Evolutionary conservation across 345 rosid species (phyloP).

Genomic region (Rhizophora mangle): DNA sequence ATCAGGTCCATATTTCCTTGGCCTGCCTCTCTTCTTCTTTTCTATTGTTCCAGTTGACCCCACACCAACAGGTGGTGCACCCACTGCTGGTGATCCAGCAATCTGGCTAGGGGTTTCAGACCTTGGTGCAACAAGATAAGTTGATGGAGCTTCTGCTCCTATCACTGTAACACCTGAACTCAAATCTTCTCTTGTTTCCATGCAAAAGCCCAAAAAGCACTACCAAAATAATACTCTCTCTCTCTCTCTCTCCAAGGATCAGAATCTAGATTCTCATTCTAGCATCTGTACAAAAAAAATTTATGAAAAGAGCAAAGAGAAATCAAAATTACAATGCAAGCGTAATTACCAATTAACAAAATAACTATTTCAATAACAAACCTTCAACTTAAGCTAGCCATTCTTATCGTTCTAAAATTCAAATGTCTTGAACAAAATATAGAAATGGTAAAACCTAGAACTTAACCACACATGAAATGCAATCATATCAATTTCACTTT

Average conservation of each 20-base stretch:
- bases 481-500: too few relatives aligned
- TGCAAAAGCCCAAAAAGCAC: slow-evolving; percentile 22
- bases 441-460: too few relatives aligned
- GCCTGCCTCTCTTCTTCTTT: slow-evolving; percentile 86
- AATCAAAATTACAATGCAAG: not conserved
- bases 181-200: slow-evolving; percentile 59
- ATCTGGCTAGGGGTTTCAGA: slow-evolving; percentile 49
- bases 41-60: slow-evolving; percentile 41
- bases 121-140: slow-evolving; percentile 65
- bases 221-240: slow-evolving; percentile 5
- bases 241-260: not conserved
- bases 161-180: slow-evolving; percentile 62
- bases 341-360: too few relatives aligned
- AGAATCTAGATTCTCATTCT: slow-evolving; percentile 18
- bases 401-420: too few relatives aligned
- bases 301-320: not conserved
- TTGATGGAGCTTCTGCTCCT: slow-evolving; percentile 76
- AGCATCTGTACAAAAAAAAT: slow-evolving; percentile 27
- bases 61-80: slow-evolving; percentile 33
- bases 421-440: too few relatives aligned
- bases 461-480: too few relatives aligned
- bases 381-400: too few relatives aligned
- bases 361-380: too few relatives aligned
- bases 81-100: slow-evolving; percentile 35
- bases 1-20: slow-evolving; percentile 77